These are phyloP conservation scores for Fusarium brachygibbosum DNA, from an alignment of 2,329 filamentous ascomycete genomes.

Conservation along the genomic window DNA sequence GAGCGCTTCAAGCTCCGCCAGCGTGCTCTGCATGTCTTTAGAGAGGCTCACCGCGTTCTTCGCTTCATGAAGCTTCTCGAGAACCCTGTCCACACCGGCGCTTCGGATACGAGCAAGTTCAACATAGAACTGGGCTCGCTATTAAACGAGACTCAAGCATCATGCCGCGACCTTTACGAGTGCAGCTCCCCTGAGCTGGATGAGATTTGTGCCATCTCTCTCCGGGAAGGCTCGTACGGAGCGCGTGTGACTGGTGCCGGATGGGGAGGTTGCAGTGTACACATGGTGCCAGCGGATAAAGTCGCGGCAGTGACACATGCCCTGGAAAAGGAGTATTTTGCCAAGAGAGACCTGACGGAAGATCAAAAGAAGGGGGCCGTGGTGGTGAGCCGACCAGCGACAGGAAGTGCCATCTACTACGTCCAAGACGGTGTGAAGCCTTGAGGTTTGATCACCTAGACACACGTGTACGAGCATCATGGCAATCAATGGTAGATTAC, in stretches of 20 bases:
- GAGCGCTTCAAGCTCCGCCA: conserved; percentile 89
- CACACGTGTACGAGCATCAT: conserved; percentile 14
- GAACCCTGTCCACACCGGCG: conserved; percentile 56
- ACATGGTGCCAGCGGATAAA: conserved; percentile 87
- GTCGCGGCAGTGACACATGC: conserved; percentile 82
- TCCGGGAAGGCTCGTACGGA: conserved; percentile 83
- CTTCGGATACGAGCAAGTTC: conserved; percentile 69
- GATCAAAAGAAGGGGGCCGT: conserved; percentile 85
- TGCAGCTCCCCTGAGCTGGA: conserved; percentile 96
- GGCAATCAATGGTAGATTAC: conserved; percentile 4
- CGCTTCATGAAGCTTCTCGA: conserved; percentile 85
- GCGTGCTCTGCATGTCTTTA: conserved; percentile 90
- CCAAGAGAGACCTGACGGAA: conserved; percentile 72
- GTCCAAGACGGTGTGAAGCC: conserved; percentile 51
- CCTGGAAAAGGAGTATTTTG: conserved; percentile 86
- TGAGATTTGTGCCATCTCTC: conserved; percentile 84
- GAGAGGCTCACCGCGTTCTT: conserved; percentile 87
- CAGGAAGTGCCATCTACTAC: conserved; percentile 72
- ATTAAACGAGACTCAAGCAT: conserved; percentile 90
- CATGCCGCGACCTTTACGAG: conserved; percentile 88
- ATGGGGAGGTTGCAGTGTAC: conserved; percentile 97
- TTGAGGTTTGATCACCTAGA: conserved; percentile 9
- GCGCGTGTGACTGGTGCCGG: conserved; percentile 91
- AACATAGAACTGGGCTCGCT: conserved; percentile 81
- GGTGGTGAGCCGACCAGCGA: conserved; percentile 88